Percentiles rank a stretch among this genome's conserved stretches.
phyloP scores from a whole-genome alignment of 2,329 filamentous ascomycete genomes.

The Capronia epimyces region DNA sequence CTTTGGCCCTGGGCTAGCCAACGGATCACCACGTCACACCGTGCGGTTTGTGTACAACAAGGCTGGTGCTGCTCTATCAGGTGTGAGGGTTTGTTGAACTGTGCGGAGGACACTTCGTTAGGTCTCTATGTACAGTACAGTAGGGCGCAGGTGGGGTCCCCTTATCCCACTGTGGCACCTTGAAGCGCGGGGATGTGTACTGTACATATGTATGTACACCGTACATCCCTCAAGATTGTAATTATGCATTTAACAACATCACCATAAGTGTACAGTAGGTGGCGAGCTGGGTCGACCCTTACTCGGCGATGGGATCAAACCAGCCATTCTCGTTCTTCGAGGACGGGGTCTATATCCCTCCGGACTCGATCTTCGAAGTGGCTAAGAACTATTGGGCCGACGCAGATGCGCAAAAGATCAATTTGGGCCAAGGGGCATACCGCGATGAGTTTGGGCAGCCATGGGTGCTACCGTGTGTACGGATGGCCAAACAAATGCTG shows the following conservation, averaged over 20 bases:
- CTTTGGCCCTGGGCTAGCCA: background rate
- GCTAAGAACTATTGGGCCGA: conserved; percentile 29
- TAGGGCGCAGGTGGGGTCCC: too few relatives aligned
- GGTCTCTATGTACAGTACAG: too few relatives aligned
- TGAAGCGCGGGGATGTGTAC: too few relatives aligned
- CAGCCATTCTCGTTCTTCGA: background rate
- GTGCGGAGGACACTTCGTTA: too few relatives aligned
- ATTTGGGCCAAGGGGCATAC: conserved; percentile 39
- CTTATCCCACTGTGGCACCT: too few relatives aligned
- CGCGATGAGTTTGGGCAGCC: conserved; percentile 36
- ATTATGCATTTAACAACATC: too few relatives aligned
- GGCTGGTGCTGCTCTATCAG: background rate
- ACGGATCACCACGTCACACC: background rate
- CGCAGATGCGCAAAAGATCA: conserved; percentile 35
- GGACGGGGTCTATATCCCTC: conserved; percentile 11
- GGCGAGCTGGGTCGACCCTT: too few relatives aligned
- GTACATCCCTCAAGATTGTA: too few relatives aligned
- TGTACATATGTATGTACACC: too few relatives aligned
- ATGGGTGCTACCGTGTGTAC: conserved; percentile 34
- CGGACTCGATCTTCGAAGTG: conserved; percentile 29
- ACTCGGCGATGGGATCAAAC: background rate
- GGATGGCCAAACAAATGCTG: conserved; percentile 20
- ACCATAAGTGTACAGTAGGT: too few relatives aligned
- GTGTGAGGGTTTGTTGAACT: too few relatives aligned
- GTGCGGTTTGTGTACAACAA: background rate